phyloP scores from a whole-genome alignment of 2,329 filamentous ascomycete species.

The Coniochaeta prunicola region DNA sequence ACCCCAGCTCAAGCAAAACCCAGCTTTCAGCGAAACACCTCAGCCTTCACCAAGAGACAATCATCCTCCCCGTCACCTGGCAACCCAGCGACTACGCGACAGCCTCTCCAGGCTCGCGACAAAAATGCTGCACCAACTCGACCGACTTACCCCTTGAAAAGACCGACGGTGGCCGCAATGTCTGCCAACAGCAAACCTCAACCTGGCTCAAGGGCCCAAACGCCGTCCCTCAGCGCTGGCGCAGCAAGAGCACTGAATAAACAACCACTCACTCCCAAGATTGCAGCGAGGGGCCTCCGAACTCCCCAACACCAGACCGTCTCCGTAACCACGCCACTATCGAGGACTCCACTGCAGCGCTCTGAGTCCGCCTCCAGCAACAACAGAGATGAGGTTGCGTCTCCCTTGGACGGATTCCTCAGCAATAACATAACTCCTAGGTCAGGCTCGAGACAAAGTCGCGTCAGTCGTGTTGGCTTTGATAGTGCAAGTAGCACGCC shows the following conservation, averaged over 20 bases:
- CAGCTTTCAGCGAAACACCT: neutral
- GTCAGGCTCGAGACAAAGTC: slow-evolving; percentile 64
- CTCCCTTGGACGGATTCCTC: slow-evolving; percentile 48
- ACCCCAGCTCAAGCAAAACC: neutral
- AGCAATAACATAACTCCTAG: slow-evolving; percentile 70
- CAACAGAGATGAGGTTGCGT: slow-evolving; percentile 41
- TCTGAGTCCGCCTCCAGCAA: slow-evolving; percentile 11
- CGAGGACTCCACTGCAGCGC: slow-evolving; percentile 20
- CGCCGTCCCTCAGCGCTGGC: slow-evolving; percentile 49
- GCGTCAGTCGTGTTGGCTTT: slow-evolving; percentile 31
- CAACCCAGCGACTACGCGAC: slow-evolving; percentile 9
- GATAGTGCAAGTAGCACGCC: slow-evolving; percentile 64
- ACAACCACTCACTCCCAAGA: slow-evolving; percentile 47
- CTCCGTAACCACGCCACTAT: slow-evolving; percentile 33
- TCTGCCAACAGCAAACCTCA: slow-evolving; percentile 4
- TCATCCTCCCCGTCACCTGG: slow-evolving; percentile 4
- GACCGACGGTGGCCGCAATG: slow-evolving; percentile 6
- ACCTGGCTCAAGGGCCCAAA: slow-evolving; percentile 29
- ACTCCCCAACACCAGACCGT: slow-evolving; percentile 20
- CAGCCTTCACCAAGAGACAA: neutral
- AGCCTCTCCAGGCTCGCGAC: slow-evolving; percentile 21
- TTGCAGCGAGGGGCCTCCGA: slow-evolving; percentile 30
- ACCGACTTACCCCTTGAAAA: slow-evolving; percentile 14
- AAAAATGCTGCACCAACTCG: slow-evolving; percentile 29
- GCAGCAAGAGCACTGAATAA: slow-evolving; percentile 41